These are phyloP conservation scores for Anthoceros angustus DNA, from an alignment of 225 moss, liverwort and hornwort species.

Conservation along the genomic window DNA sequence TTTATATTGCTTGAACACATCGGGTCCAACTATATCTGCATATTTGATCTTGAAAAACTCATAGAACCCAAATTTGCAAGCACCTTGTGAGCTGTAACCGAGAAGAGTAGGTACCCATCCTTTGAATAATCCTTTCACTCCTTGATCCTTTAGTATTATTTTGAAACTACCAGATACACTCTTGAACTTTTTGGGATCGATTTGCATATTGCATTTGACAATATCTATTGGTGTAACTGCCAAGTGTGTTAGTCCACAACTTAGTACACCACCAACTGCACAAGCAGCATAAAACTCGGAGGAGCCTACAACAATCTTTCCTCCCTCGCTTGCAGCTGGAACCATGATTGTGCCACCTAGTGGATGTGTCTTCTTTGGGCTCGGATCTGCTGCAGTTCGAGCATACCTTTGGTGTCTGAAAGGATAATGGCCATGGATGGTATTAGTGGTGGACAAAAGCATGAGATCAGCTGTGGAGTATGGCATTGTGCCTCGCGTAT, in stretches of 20 bases:
- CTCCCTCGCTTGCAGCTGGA: constrained; percentile 23
- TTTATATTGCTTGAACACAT: constrained; percentile 46
- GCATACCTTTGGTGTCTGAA: neutral
- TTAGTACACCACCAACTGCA: constrained; percentile 55
- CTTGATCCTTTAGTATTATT: constrained; percentile 44
- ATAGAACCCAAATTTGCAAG: constrained; percentile 87
- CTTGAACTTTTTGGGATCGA: constrained; percentile 60
- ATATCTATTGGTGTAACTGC: constrained; percentile 66
- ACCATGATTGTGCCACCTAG: constrained; percentile 18
- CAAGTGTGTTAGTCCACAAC: constrained; percentile 79
- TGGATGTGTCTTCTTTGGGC: neutral
- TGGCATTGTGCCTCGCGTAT: neutral
- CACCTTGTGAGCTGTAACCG: constrained; percentile 75
- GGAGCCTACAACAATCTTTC: constrained; percentile 48
- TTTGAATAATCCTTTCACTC: constrained; percentile 39
- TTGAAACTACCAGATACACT: constrained; percentile 44
- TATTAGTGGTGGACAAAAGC: neutral
- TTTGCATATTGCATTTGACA: constrained; percentile 93
- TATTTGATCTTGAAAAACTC: constrained; percentile 97
- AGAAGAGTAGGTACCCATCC: constrained; percentile 79
- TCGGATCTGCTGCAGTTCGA: neutral
- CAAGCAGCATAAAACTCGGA: constrained; percentile 66
- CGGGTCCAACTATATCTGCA: constrained; percentile 46
- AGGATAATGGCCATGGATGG: neutral
- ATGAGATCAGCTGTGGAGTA: neutral